phyloP scores from a whole-genome alignment of 305 asterid species.

The Rubia balearica region DNA sequence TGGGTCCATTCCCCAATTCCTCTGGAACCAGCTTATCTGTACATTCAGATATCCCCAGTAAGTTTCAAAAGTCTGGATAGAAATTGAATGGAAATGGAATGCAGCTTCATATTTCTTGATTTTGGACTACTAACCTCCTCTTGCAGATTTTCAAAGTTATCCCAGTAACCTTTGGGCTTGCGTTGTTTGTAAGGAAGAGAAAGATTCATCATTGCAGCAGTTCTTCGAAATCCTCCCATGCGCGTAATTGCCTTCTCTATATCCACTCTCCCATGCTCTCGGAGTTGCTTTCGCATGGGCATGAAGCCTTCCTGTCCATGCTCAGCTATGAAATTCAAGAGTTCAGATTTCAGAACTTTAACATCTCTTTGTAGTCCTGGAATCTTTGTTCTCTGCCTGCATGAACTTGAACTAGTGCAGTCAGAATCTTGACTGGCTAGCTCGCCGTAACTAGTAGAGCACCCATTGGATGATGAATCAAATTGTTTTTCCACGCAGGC shows the following conservation, averaged over 20 bases:
- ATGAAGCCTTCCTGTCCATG: slow-evolving; percentile 94
- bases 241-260: slow-evolving; percentile 85
- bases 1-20: slow-evolving; percentile 94
- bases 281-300: slow-evolving; percentile 94
- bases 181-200: slow-evolving; percentile 90
- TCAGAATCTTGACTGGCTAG: slow-evolving; percentile 28
- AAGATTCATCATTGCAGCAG: slow-evolving; percentile 66
- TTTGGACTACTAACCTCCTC: slow-evolving; percentile 57
- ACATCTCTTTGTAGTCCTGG: slow-evolving; percentile 84
- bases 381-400: slow-evolving; percentile 60
- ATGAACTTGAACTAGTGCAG: slow-evolving; percentile 31
- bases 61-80: neutral
- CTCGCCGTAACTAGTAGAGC: slow-evolving; percentile 18
- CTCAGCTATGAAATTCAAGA: slow-evolving; percentile 62
- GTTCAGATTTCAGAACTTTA: slow-evolving; percentile 80
- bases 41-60: neutral
- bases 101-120: neutral
- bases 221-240: slow-evolving; percentile 87
- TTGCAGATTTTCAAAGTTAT: slow-evolving; percentile 73
- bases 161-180: slow-evolving; percentile 97
- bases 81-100: neutral
- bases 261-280: slow-evolving; percentile 72
- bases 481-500: slow-evolving; percentile 24
- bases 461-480: slow-evolving; percentile 20
- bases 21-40: slow-evolving; percentile 74